Evolutionary conservation across 768 basidiomycete species (phyloP).

Genomic region (Flagelloscypha sp.): DNA sequence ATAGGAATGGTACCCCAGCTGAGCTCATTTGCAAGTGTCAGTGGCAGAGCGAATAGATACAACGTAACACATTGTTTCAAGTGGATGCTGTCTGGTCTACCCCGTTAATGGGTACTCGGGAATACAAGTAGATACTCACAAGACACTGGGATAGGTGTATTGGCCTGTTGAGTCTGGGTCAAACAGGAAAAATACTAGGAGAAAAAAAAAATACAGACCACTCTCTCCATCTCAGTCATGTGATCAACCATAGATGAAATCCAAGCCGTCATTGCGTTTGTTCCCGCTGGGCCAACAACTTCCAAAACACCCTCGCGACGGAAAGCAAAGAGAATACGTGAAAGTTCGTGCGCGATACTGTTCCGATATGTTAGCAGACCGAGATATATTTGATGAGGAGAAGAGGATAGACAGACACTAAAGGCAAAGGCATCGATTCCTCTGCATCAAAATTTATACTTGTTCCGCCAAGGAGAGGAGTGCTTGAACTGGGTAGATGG

Average conservation of each 20-base stretch:
- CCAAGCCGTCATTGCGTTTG: slow-evolving; percentile 10
- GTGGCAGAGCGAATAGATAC: slow-evolving; percentile 85
- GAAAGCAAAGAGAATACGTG: slow-evolving; percentile 60
- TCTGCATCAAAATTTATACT: slow-evolving; percentile 53
- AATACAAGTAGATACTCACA: slow-evolving; percentile 34
- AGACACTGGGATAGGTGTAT: slow-evolving; percentile 74
- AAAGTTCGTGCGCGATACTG: slow-evolving; percentile 80
- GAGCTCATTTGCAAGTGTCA: slow-evolving; percentile 75
- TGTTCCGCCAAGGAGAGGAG: slow-evolving; percentile 54
- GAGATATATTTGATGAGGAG: background rate
- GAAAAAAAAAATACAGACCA: no score
- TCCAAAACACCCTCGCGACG: slow-evolving; percentile 78
- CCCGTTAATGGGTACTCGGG: slow-evolving; percentile 9
- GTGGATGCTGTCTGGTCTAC: slow-evolving; percentile 69
- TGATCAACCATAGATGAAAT: slow-evolving; percentile 63
- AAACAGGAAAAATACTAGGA: no score
- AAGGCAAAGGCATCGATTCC: slow-evolving; percentile 71
- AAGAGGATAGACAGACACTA: slow-evolving; percentile 44
- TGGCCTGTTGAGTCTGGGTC: no score
- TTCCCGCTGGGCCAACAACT: slow-evolving; percentile 83
- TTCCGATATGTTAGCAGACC: background rate
- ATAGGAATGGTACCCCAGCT: slow-evolving; percentile 82
- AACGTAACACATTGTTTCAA: slow-evolving; percentile 92
- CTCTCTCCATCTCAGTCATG: slow-evolving; percentile 81
- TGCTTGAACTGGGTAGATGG: slow-evolving; percentile 34